Percentiles rank a stretch among this genome's conserved stretches.
Evolutionary conservation across 2,329 filamentous ascomycete genomes (phyloP).

Genomic region (Alternaria infectoria): DNA sequence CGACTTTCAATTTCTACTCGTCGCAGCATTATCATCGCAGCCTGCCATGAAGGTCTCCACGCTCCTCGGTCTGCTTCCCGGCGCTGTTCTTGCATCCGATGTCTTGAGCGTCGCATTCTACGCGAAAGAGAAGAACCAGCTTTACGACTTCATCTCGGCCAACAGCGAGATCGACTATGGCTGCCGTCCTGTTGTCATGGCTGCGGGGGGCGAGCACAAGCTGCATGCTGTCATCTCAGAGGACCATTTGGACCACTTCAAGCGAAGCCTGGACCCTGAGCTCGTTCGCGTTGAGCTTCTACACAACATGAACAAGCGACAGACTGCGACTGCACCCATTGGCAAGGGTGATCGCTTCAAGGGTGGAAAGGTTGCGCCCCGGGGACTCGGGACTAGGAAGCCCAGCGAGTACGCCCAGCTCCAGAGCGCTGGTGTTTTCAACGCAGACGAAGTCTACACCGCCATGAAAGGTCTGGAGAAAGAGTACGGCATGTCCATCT

Average conservation of each 20-base stretch:
- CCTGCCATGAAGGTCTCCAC: slow-evolving; percentile 34
- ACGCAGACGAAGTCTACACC: slow-evolving; percentile 53
- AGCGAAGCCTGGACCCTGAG: slow-evolving; percentile 31
- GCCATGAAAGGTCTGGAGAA: slow-evolving; percentile 53
- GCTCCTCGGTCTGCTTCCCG: slow-evolving; percentile 33
- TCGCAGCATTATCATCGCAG: not conserved
- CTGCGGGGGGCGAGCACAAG: slow-evolving; percentile 37
- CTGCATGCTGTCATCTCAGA: slow-evolving; percentile 39
- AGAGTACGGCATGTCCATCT: slow-evolving; percentile 52
- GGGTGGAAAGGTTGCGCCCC: slow-evolving; percentile 51
- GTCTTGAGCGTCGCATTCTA: slow-evolving; percentile 37
- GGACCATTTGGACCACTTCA: slow-evolving; percentile 28
- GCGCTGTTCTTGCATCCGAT: slow-evolving; percentile 33
- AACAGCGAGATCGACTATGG: slow-evolving; percentile 44
- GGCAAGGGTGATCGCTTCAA: slow-evolving; percentile 51
- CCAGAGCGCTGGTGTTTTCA: slow-evolving; percentile 53
- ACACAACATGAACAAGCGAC: slow-evolving; percentile 35
- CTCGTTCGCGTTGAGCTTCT: slow-evolving; percentile 31
- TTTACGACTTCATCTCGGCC: slow-evolving; percentile 36
- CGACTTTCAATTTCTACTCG: slow-evolving; percentile 7
- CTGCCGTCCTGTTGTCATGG: slow-evolving; percentile 39
- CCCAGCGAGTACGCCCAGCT: slow-evolving; percentile 29
- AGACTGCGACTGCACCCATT: slow-evolving; percentile 38
- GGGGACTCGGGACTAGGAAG: slow-evolving; percentile 51
- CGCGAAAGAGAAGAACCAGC: slow-evolving; percentile 38